These are phyloP conservation scores for Termitomyces sp. DNA, from an alignment of 768 basidiomycete genomes.

Conservation along the genomic window DNA sequence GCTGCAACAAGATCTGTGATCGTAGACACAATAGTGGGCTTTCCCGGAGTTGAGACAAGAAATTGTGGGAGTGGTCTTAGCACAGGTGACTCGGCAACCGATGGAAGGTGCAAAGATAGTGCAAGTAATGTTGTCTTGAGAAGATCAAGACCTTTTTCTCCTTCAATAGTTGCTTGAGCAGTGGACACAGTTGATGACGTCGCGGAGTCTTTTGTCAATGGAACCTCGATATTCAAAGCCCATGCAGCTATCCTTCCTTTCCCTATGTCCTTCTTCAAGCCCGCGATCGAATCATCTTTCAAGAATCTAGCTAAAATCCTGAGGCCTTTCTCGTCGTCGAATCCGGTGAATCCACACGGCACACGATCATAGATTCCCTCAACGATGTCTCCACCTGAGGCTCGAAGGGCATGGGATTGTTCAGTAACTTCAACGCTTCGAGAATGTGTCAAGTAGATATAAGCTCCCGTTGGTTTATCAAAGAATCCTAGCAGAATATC, in stretches of 20 bases:
- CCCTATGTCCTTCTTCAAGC: conserved; percentile 32
- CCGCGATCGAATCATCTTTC: conserved; percentile 26
- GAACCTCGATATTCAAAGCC: conserved; percentile 57
- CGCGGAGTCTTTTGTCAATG: conserved; percentile 32
- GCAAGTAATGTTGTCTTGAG: conserved; percentile 30
- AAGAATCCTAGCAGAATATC: conserved; percentile 34
- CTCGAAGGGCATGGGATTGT: conserved; percentile 17
- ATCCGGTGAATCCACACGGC: conserved; percentile 26
- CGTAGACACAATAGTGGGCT: conserved; percentile 35
- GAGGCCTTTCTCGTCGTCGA: conserved; percentile 22
- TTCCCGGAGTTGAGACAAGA: conserved; percentile 44
- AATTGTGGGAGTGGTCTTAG: conserved; percentile 57
- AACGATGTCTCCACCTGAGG: conserved; percentile 22
- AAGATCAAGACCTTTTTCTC: conserved; percentile 24
- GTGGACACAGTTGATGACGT: conserved; percentile 21
- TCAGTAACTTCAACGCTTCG: conserved; percentile 11
- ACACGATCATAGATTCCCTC: conserved; percentile 27
- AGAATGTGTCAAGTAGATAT: conserved; percentile 25
- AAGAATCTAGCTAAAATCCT: conserved; percentile 31
- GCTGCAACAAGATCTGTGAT: conserved; percentile 36
- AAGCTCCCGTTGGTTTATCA: conserved; percentile 29
- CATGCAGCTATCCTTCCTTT: conserved; percentile 53
- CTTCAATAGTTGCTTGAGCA: conserved; percentile 11
- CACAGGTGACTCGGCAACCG: conserved; percentile 28
- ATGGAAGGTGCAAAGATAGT: conserved; percentile 40